Evolutionary conservation across 2,329 filamentous ascomycete genomes (phyloP).

Genomic region (Diaporthe aspalathi): DNA sequence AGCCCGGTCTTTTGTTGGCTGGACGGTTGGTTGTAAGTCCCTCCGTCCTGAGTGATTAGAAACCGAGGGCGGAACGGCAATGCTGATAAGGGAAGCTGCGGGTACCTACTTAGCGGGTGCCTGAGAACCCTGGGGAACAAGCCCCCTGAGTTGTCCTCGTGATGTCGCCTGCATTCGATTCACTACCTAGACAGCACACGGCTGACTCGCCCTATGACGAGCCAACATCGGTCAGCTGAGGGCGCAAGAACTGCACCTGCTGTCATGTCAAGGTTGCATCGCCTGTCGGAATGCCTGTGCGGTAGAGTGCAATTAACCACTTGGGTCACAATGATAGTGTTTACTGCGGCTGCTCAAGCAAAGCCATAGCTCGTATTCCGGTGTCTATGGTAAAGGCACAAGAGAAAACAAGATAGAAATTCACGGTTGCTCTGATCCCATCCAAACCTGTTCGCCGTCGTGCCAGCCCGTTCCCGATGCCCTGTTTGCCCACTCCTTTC

Average conservation of each 20-base stretch:
- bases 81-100: constrained; percentile 20
- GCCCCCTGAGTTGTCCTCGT: constrained; percentile 12
- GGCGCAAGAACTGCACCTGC: background rate
- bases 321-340: background rate
- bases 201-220: constrained; percentile 27
- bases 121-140: background rate
- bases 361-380: background rate
- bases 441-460: constrained; percentile 34
- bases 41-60: background rate
- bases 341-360: constrained; percentile 1
- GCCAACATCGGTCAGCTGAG: constrained; percentile 23
- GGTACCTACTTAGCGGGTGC: background rate
- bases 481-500: background rate
- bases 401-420: background rate
- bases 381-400: background rate
- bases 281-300: constrained; percentile 1
- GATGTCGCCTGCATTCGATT: background rate
- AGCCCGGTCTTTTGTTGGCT: constrained; percentile 24
- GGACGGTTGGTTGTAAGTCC: constrained; percentile 8
- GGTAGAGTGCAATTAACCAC: background rate
- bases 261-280: constrained; percentile 11
- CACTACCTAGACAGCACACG: constrained; percentile 2
- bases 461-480: background rate
- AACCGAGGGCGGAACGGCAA: constrained; percentile 1
- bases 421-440: constrained; percentile 10